phyloP scores from a whole-genome alignment of 805 yeast genomes.

The Candida mattraensis region DNA sequence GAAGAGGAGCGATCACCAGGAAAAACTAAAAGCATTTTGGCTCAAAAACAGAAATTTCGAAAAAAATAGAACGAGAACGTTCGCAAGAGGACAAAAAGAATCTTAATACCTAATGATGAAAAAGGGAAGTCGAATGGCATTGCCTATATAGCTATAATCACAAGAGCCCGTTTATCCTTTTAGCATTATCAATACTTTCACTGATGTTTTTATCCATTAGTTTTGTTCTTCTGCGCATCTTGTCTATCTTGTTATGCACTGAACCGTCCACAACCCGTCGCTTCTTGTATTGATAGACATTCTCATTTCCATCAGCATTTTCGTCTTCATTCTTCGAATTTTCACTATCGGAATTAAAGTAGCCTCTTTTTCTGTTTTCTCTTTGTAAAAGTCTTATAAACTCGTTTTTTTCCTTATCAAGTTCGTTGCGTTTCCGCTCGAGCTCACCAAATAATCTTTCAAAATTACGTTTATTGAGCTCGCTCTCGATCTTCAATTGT shows the following conservation, averaged over 20 bases:
- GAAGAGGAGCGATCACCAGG: too few relatives aligned
- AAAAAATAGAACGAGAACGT: too few relatives aligned
- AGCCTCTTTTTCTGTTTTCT: slow-evolving; percentile 16
- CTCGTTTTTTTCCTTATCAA: slow-evolving; percentile 28
- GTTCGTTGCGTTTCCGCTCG: slow-evolving; percentile 26
- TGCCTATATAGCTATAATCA: too few relatives aligned
- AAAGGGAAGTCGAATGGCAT: too few relatives aligned
- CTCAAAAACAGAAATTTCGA: too few relatives aligned
- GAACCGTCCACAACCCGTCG: slow-evolving; percentile 1
- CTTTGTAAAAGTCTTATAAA: slow-evolving; percentile 24
- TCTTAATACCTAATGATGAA: too few relatives aligned
- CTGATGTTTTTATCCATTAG: slow-evolving; percentile 15
- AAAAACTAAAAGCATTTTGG: too few relatives aligned
- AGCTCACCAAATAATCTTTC: slow-evolving; percentile 26
- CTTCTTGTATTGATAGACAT: slow-evolving; percentile 9
- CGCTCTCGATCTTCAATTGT: slow-evolving; percentile 54
- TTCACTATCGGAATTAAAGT: too few relatives aligned
- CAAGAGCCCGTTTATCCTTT: slow-evolving; percentile 11
- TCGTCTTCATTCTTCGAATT: slow-evolving; percentile 10
- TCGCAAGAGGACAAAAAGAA: too few relatives aligned
- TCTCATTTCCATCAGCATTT: slow-evolving; percentile 1
- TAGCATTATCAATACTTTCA: slow-evolving; percentile 15
- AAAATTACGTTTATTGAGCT: slow-evolving; percentile 25
- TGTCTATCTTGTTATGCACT: slow-evolving; percentile 11
- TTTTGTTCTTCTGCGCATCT: slow-evolving; percentile 15